Evolutionary conservation across 768 basidiomycete species (phyloP).

Genomic region (Termitomyces sp.): DNA sequence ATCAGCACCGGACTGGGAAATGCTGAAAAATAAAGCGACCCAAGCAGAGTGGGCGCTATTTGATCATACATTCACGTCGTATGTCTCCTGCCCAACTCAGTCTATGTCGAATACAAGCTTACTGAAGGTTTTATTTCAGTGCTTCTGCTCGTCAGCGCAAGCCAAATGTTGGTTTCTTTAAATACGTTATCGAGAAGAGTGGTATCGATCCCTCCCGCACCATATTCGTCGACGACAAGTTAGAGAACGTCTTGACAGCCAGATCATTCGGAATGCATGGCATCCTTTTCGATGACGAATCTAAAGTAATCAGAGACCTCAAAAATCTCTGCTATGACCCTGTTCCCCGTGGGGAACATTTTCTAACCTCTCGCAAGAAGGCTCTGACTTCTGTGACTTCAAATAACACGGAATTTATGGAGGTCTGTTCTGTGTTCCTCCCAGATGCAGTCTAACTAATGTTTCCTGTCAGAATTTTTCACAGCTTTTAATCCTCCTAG

Average conservation of each 20-base stretch:
- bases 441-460: background rate
- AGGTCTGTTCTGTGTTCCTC: background rate
- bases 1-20: background rate
- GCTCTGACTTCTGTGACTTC: background rate
- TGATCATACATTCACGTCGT: background rate
- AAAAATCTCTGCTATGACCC: background rate
- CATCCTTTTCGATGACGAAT: background rate
- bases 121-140: background rate
- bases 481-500: background rate
- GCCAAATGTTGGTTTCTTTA: background rate
- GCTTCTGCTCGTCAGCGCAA: background rate
- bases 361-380: background rate
- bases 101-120: background rate
- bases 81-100: background rate
- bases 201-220: background rate
- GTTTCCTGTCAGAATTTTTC: background rate
- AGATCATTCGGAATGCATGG: background rate
- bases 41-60: background rate
- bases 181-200: background rate
- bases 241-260: background rate
- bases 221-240: background rate
- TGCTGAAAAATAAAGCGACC: background rate
- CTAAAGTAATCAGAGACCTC: background rate
- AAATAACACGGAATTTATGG: background rate
- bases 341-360: background rate